Percentiles rank a stretch among this genome's conserved stretches.
phyloP scores from a whole-genome alignment of 306 rosid species.

The Cyamopsis tetragonoloba region DNA sequence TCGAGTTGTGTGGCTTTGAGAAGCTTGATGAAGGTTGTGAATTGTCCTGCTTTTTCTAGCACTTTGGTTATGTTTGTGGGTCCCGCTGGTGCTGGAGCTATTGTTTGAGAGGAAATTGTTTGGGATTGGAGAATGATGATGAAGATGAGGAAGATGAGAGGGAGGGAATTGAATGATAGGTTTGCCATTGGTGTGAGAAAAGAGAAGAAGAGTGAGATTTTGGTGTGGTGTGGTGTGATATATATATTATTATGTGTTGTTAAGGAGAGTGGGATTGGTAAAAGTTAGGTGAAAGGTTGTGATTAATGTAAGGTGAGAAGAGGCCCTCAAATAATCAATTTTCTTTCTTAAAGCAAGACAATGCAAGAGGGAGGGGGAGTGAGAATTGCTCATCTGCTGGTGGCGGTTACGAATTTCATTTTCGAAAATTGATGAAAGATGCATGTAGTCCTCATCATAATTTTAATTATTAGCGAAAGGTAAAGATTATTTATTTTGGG shows the following conservation, averaged over 20 bases:
- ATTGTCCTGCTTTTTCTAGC: constrained; percentile 86
- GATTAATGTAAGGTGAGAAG: constrained; percentile 42
- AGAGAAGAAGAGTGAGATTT: not conserved
- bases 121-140: too few species aligned
- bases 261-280: constrained; percentile 22
- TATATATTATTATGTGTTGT: constrained; percentile 4
- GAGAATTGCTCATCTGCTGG: constrained; percentile 27
- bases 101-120: constrained; percentile 39
- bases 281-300: constrained; percentile 55
- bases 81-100: constrained; percentile 57
- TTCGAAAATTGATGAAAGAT: too few species aligned
- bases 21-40: constrained; percentile 70
- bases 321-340: constrained; percentile 36
- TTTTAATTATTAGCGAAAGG: too few species aligned
- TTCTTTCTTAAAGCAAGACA: constrained; percentile 18
- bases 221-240: not conserved
- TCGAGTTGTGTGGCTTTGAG: constrained; percentile 56
- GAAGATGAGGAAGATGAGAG: constrained; percentile 3
- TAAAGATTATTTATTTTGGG: too few species aligned
- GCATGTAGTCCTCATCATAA: too few species aligned
- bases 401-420: constrained; percentile 48
- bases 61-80: constrained; percentile 64
- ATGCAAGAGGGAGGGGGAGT: not conserved
- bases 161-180: constrained; percentile 16
- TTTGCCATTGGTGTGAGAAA: constrained; percentile 28